Evolutionary conservation across 106 monocot species (phyloP).

Genomic region (Dioscorea alata): DNA sequence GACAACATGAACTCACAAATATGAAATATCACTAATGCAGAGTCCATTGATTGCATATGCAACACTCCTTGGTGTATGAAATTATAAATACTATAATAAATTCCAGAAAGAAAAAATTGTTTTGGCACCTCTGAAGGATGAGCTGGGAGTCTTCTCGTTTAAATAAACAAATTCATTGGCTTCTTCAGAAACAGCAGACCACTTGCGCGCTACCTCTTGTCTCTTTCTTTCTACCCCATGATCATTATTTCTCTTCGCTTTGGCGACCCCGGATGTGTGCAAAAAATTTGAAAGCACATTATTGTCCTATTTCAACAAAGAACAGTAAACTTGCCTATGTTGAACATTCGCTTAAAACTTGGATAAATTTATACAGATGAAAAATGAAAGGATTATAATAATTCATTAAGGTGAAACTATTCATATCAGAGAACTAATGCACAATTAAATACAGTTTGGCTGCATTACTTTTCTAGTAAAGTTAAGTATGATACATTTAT

Average conservation of each 20-base stretch:
- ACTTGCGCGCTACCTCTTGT: conserved; percentile 12
- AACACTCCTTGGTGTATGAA: neutral
- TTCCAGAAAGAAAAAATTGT: neutral
- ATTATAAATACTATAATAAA: too few species aligned
- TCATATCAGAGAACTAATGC: neutral
- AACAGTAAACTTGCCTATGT: too few species aligned
- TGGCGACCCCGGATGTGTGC: conserved; percentile 9
- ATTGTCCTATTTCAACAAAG: conserved; percentile 20
- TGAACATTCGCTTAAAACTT: neutral
- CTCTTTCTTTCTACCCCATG: conserved; percentile 5
- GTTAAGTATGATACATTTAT: too few species aligned
- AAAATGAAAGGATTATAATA: neutral
- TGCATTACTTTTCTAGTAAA: too few species aligned
- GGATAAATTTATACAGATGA: neutral
- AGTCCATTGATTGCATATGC: too few species aligned
- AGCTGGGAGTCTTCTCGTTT: conserved; percentile 7
- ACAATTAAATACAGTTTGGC: too few species aligned
- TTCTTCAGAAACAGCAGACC: conserved; percentile 34
- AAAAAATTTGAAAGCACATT: conserved; percentile 23
- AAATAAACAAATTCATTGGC: conserved; percentile 20
- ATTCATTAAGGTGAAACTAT: too few species aligned
- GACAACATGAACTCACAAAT: neutral
- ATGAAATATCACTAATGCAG: too few species aligned
- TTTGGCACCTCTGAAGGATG: conserved; percentile 9
- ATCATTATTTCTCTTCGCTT: conserved; percentile 10